These are phyloP conservation scores for Podaxis sp. DNA, from an alignment of 768 basidiomycete species.

Conservation along the genomic window DNA sequence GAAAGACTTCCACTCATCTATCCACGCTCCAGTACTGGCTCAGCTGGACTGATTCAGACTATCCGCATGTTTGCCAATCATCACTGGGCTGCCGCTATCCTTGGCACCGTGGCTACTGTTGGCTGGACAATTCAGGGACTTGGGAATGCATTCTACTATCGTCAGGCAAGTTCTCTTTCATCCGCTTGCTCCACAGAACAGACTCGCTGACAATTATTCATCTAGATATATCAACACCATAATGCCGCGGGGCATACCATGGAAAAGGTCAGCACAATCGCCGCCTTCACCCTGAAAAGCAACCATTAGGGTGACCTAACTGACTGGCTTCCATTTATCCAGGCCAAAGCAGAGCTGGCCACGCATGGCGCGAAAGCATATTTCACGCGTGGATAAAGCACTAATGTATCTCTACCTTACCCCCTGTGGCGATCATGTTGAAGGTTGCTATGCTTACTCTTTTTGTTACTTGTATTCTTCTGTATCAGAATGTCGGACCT, in stretches of 20 bases:
- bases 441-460: conserved; percentile 17
- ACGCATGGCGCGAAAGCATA: conserved; percentile 86
- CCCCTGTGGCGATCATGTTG: conserved; percentile 13
- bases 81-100: conserved; percentile 76
- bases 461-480: conserved; percentile 10
- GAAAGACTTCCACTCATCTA: conserved; percentile 24
- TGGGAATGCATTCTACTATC: conserved; percentile 80
- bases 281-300: not conserved
- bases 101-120: conserved; percentile 77
- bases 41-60: conserved; percentile 92
- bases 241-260: conserved; percentile 84
- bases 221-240: conserved; percentile 41
- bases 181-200: conserved; percentile 8
- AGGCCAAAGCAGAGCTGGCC: conserved; percentile 86
- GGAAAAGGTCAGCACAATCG: conserved; percentile 61
- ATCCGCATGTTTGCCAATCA: conserved; percentile 75
- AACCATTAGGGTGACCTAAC: conserved; percentile 5
- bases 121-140: conserved; percentile 88
- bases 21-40: conserved; percentile 68
- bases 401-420: conserved; percentile 17
- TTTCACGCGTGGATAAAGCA: conserved; percentile 72
- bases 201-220: conserved; percentile 15
- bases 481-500: conserved; percentile 3
- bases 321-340: conserved; percentile 16
- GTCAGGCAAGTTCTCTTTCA: conserved; percentile 51